A percentile compares a stretch with the other conserved stretches of the same genome.
Conservation (phyloP, 805 yeast species). For the Candida railenensis region DNA sequence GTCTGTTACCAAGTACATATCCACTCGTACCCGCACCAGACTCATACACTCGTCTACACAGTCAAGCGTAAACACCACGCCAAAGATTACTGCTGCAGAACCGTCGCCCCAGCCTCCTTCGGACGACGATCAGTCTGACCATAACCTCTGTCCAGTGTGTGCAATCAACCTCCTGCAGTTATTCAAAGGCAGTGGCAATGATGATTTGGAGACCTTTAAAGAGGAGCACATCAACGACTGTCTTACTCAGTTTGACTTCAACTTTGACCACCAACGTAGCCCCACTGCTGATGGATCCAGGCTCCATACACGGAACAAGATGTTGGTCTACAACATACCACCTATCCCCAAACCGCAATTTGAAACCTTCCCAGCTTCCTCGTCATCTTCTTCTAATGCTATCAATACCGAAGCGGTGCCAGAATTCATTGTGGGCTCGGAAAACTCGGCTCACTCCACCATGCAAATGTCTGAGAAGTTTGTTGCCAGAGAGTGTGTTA, state of each 20-base stretch:
- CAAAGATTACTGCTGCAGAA: neutral
- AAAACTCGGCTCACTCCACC: conserved; percentile 17
- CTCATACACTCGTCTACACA: conserved; percentile 18
- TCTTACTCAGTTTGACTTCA: conserved; percentile 66
- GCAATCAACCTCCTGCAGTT: conserved; percentile 27
- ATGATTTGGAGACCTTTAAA: conserved; percentile 38
- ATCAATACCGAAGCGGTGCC: neutral
- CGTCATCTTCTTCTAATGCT: neutral
- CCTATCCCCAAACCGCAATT: conserved; percentile 44
- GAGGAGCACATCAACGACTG: conserved; percentile 75
- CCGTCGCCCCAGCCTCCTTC: neutral
- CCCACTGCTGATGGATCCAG: conserved; percentile 17
- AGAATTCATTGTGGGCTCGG: conserved; percentile 17
- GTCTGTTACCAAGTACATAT: conserved; percentile 19
- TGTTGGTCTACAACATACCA: conserved; percentile 73
- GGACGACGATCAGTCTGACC: conserved; percentile 27
- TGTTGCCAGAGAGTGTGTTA: conserved; percentile 78
- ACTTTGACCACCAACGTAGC: conserved; percentile 51
- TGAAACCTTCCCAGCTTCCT: conserved; percentile 24
- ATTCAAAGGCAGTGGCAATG: conserved; percentile 16
- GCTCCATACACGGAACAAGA: conserved; percentile 57
- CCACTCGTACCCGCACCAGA: conserved; percentile 17
- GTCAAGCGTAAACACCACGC: conserved; percentile 13
- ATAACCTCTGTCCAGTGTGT: conserved; percentile 42
- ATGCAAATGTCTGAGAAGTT: conserved; percentile 19